Evolutionary conservation across 306 rosid species (phyloP).

Genomic region (Cicer yamashitae): DNA sequence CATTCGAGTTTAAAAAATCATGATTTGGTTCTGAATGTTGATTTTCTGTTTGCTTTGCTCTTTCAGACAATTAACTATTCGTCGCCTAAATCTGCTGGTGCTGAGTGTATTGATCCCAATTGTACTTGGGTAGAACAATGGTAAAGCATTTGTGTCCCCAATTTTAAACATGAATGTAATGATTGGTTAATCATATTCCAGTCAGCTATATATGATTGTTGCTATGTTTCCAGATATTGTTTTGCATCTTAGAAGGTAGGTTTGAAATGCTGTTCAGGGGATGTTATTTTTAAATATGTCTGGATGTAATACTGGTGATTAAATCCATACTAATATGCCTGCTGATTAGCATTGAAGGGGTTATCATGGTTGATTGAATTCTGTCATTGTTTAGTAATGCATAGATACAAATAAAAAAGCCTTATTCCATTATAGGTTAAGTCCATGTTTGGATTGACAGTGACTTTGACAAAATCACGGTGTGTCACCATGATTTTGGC

Average conservation of each 20-base stretch:
- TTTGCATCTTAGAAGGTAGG: slow-evolving; percentile 4
- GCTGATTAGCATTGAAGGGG: background rate
- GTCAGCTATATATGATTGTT: slow-evolving; percentile 10
- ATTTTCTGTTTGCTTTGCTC: slow-evolving; percentile 41
- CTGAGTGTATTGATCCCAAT: slow-evolving; percentile 89
- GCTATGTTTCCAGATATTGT: background rate
- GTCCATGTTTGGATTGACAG: no score
- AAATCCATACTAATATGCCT: background rate
- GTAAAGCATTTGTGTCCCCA: slow-evolving; percentile 49
- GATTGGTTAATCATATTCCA: slow-evolving; percentile 14
- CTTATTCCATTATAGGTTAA: background rate
- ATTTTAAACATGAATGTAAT: slow-evolving; percentile 8
- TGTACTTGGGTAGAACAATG: slow-evolving; percentile 99
- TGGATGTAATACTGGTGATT: slow-evolving; percentile 11
- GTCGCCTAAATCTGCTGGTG: slow-evolving; percentile 93
- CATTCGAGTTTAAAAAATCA: background rate
- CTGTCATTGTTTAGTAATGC: background rate
- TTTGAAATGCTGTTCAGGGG: slow-evolving; percentile 18
- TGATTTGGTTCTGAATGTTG: background rate
- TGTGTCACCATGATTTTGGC: no score
- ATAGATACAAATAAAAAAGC: background rate
- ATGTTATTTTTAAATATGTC: slow-evolving; percentile 15
- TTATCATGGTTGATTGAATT: slow-evolving; percentile 8
- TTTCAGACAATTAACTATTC: slow-evolving; percentile 90
- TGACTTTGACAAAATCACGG: no score